Evolutionary conservation across 2,329 filamentous ascomycete species (phyloP).

Genomic region (Xylaria hypoxylon): DNA sequence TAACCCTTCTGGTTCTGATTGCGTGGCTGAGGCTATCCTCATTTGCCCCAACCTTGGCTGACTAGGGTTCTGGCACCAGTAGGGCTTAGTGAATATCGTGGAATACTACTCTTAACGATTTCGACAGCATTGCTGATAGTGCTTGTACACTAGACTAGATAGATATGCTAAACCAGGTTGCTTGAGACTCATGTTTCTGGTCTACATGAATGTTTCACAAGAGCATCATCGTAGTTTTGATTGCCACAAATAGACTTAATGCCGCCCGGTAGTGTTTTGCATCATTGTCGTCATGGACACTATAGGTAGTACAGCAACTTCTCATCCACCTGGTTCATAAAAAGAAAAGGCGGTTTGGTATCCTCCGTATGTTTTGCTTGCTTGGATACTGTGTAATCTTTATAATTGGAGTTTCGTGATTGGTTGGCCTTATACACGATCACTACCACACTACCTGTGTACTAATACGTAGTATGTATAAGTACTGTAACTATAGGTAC

Average conservation of each 20-base stretch:
- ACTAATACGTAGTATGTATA: too few relatives aligned
- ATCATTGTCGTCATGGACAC: not conserved
- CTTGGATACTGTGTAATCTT: not conserved
- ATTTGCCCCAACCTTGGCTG: slow-evolving; percentile 25
- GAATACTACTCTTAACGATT: not conserved
- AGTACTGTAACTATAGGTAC: too few relatives aligned
- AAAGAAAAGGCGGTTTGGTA: slow-evolving; percentile 8
- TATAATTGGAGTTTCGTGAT: slow-evolving; percentile 5
- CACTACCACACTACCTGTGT: not conserved
- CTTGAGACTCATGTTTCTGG: slow-evolving; percentile 9
- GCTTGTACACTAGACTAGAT: too few relatives aligned
- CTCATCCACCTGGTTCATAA: slow-evolving; percentile 6
- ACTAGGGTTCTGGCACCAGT: slow-evolving; percentile 21
- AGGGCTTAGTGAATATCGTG: slow-evolving; percentile 17
- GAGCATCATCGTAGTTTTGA: slow-evolving; percentile 4
- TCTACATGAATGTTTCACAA: slow-evolving; percentile 14
- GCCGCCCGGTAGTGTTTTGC: slow-evolving; percentile 7
- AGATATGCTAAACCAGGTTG: not conserved
- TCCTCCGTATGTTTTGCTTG: not conserved
- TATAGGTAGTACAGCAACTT: not conserved
- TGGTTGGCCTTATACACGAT: slow-evolving; percentile 28
- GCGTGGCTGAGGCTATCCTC: slow-evolving; percentile 31
- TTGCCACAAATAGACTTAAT: slow-evolving; percentile 20
- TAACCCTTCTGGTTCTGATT: slow-evolving; percentile 10
- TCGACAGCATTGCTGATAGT: not conserved